phyloP scores from a whole-genome alignment of 2,329 filamentous ascomycete genomes.

The Aspergillus texensis region DNA sequence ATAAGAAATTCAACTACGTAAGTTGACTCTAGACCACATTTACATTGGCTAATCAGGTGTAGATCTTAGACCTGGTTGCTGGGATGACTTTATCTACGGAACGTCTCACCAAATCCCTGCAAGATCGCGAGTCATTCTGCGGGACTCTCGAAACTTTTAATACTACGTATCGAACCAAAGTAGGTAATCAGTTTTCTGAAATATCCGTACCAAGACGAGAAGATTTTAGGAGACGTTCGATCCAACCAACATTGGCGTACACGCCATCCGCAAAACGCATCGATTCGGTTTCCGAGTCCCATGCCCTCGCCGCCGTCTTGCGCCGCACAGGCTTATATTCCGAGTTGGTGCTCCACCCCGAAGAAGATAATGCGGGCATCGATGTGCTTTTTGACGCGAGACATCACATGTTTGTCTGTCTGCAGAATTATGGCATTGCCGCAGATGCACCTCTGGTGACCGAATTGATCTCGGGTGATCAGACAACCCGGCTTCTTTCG shows the following conservation, averaged over 20 bases:
- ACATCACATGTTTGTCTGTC: slow-evolving; percentile 30
- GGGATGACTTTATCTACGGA: slow-evolving; percentile 38
- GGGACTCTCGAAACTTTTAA: slow-evolving; percentile 36
- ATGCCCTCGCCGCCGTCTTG: slow-evolving; percentile 33
- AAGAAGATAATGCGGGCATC: slow-evolving; percentile 21
- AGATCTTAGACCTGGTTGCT: slow-evolving; percentile 38
- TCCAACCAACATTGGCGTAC: slow-evolving; percentile 23
- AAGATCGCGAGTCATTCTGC: slow-evolving; percentile 38
- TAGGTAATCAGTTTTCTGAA: slow-evolving; percentile 22
- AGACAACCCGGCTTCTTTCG: slow-evolving; percentile 34
- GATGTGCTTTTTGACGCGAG: slow-evolving; percentile 33
- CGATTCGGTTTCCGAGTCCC: slow-evolving; percentile 22
- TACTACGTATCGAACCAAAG: slow-evolving; percentile 35
- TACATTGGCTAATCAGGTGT: slow-evolving; percentile 14
- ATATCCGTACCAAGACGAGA: slow-evolving; percentile 30
- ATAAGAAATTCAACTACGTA: slow-evolving; percentile 40
- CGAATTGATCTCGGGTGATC: slow-evolving; percentile 34
- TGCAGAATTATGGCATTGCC: slow-evolving; percentile 29
- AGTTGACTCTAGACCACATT: slow-evolving; percentile 8
- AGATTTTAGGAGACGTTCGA: slow-evolving; percentile 30
- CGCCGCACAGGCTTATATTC: slow-evolving; percentile 37
- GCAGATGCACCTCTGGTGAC: slow-evolving; percentile 35
- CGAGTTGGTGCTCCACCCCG: slow-evolving; percentile 29
- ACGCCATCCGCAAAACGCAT: slow-evolving; percentile 18
- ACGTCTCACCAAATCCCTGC: slow-evolving; percentile 30